Evolutionary conservation across 2,329 filamentous ascomycete species (phyloP).

Genomic region (Aspergillus ruber): DNA sequence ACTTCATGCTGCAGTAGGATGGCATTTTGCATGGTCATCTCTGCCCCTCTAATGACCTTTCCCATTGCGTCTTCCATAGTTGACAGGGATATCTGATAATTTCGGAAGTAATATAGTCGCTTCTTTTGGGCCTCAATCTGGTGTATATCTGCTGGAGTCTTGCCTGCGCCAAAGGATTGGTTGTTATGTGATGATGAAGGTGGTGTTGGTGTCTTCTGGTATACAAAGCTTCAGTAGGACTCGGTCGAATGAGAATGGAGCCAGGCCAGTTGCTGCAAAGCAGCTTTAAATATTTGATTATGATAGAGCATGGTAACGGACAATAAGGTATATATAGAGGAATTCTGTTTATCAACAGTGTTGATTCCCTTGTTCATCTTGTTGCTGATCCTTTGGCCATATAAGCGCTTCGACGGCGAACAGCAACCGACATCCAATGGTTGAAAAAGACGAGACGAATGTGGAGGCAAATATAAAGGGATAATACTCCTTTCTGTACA

Average conservation of each 20-base stretch:
- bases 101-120: not conserved
- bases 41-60: not conserved
- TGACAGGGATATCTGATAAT: not conserved
- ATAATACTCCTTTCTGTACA: no score
- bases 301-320: conserved; percentile 2
- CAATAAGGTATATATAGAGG: conserved; percentile 1
- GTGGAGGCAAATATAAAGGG: no score
- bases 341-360: conserved; percentile 1
- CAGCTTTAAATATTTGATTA: conserved; percentile 4
- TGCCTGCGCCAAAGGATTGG: not conserved
- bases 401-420: no score
- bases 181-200: not conserved
- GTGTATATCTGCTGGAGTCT: not conserved
- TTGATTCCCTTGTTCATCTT: no score
- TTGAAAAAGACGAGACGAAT: no score
- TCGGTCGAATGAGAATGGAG: not conserved
- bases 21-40: no score
- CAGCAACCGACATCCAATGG: no score
- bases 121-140: not conserved
- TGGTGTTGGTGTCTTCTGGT: not conserved
- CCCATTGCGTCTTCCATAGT: not conserved
- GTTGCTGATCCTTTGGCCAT: no score
- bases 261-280: conserved; percentile 1
- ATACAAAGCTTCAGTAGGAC: not conserved
- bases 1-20: no score